These are phyloP conservation scores for Nitzschia putrida DNA, from an alignment of 108 stramenopile genomes.

Conservation along the genomic window DNA sequence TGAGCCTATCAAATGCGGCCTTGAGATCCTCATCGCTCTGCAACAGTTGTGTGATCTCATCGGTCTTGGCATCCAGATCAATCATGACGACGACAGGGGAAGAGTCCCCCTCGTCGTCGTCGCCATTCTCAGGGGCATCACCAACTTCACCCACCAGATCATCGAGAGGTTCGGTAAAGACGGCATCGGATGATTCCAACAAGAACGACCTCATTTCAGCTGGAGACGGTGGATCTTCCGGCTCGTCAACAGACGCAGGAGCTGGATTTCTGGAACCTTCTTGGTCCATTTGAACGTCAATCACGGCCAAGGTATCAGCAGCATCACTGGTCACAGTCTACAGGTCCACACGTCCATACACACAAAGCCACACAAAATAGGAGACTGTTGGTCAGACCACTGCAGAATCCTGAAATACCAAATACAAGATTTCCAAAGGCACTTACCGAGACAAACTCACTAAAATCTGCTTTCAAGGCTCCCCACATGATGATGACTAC, in stretches of 20 bases:
- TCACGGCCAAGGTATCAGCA: constrained; percentile 27
- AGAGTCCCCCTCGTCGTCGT: constrained; percentile 7
- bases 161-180: constrained; percentile 1
- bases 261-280: constrained; percentile 7
- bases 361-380: too few relatives aligned
- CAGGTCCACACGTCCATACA: too few relatives aligned
- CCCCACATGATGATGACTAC: constrained; percentile 44
- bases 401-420: too few relatives aligned
- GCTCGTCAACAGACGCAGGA: neutral
- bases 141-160: constrained; percentile 26
- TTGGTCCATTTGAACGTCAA: constrained; percentile 23
- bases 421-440: neutral
- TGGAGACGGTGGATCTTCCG: neutral
- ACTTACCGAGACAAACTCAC: constrained; percentile 52
- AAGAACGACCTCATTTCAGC: neutral
- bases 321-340: constrained; percentile 43
- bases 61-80: constrained; percentile 52
- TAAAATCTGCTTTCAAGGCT: constrained; percentile 47
- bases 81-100: constrained; percentile 27
- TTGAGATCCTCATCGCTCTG: constrained; percentile 47
- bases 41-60: constrained; percentile 57
- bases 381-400: too few relatives aligned
- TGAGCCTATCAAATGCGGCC: constrained; percentile 42
- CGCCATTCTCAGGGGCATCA: neutral
- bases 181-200: constrained; percentile 10